Evolutionary conservation across 2,329 filamentous ascomycete species (phyloP).

Genomic region (Ustilaginoidea virens): DNA sequence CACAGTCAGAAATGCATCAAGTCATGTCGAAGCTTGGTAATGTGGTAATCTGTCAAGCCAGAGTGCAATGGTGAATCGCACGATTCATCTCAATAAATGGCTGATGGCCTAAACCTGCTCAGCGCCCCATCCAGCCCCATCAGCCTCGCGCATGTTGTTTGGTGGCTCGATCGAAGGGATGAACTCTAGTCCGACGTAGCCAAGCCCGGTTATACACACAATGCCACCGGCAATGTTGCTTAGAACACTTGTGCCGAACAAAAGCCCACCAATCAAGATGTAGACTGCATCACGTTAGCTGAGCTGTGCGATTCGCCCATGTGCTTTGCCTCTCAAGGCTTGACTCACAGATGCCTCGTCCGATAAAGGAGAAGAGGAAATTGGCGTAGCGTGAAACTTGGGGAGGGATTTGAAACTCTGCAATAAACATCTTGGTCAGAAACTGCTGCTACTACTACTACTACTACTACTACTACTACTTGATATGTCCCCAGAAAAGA

Average conservation of each 20-base stretch:
- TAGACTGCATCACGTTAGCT: conserved; percentile 49
- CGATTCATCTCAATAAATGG: background rate
- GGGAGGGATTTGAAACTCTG: conserved; percentile 88
- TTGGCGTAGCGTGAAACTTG: conserved; percentile 88
- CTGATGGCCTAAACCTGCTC: conserved; percentile 48
- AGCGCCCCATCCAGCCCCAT: conserved; percentile 55
- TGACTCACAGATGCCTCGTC: conserved; percentile 79
- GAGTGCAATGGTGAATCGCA: no score
- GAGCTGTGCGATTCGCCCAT: background rate
- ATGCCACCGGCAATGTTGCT: conserved; percentile 64
- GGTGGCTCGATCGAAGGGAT: conserved; percentile 66
- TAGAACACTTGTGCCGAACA: conserved; percentile 52
- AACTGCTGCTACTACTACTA: no score
- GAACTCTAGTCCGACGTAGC: conserved; percentile 62
- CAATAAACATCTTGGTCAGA: no score
- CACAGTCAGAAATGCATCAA: background rate
- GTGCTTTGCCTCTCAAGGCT: background rate
- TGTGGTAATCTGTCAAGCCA: no score
- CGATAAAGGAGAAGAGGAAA: conserved; percentile 95
- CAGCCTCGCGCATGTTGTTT: conserved; percentile 66
- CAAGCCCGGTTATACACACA: conserved; percentile 63
- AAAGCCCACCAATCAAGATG: conserved; percentile 80
- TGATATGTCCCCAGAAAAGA: no score
- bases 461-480: no score
- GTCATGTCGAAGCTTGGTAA: no score